Conservation (phyloP, 177 flowering plant species). For the Tripterygium wilfordii region DNA sequence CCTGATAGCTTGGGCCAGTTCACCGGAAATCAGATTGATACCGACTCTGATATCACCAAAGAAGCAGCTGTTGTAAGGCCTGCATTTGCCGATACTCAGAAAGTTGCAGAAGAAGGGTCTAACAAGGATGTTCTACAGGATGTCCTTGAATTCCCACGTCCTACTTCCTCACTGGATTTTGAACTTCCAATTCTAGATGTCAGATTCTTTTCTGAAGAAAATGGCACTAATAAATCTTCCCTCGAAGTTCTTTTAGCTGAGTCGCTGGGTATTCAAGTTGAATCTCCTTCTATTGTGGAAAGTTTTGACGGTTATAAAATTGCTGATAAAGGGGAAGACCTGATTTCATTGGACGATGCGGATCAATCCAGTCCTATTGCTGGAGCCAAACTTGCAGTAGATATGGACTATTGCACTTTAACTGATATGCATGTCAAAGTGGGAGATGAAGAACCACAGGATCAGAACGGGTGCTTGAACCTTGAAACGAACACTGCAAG, state of each 20-base stretch:
- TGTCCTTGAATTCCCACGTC: conserved; percentile 13
- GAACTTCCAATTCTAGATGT: conserved; percentile 58
- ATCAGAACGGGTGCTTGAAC: conserved; percentile 1
- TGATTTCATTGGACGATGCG: conserved; percentile 17
- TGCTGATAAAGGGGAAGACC: conserved; percentile 7
- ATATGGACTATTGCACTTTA: conserved; percentile 17
- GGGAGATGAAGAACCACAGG: conserved; percentile 15
- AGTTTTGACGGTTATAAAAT: conserved; percentile 1
- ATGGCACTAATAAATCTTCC: conserved; percentile 7
- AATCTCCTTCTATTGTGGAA: conserved; percentile 12
- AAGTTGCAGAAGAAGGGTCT: conserved; percentile 5
- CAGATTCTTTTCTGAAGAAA: conserved; percentile 31
- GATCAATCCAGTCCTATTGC: conserved; percentile 12
- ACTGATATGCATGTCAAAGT: neutral
- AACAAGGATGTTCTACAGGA: conserved; percentile 13
- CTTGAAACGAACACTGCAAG: conserved; percentile 14
- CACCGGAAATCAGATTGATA: conserved; percentile 8
- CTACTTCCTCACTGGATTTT: conserved; percentile 32
- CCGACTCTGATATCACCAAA: conserved; percentile 3
- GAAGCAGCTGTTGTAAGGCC: conserved; percentile 2
- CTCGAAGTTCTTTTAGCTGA: conserved; percentile 54
- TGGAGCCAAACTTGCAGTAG: conserved; percentile 17
- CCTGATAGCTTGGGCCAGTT: conserved; percentile 3
- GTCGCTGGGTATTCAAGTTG: conserved; percentile 6
- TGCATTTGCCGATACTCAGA: no score